Percentiles rank a stretch among this genome's conserved stretches.
phyloP scores from a whole-genome alignment of 768 basidiomycete species.

The Tephrocybe rancida region DNA sequence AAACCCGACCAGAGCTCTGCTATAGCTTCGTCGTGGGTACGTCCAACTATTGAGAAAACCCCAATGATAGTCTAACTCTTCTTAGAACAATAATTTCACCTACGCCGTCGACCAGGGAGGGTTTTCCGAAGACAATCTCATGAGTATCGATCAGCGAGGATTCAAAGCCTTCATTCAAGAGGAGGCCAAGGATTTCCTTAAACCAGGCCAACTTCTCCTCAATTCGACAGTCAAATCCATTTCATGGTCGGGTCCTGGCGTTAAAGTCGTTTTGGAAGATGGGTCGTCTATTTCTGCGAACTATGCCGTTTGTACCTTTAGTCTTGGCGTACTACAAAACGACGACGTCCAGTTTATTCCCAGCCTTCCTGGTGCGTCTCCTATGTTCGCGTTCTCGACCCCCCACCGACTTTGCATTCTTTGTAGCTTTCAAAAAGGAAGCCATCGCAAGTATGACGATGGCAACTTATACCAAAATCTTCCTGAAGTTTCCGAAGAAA shows the following conservation, averaged over 20 bases:
- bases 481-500: conserved; percentile 60
- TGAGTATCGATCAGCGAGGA: conserved; percentile 64
- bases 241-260: conserved; percentile 44
- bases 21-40: conserved; percentile 66
- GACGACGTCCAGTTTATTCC: conserved; percentile 61
- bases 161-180: conserved; percentile 58
- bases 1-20: conserved; percentile 66
- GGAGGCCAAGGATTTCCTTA: conserved; percentile 59
- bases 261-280: conserved; percentile 46
- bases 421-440: conserved; percentile 54
- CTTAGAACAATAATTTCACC: conserved; percentile 66
- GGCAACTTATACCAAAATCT: conserved; percentile 73
- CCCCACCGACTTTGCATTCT: background rate
- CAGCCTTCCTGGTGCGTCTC: conserved; percentile 41
- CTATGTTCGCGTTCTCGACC: background rate
- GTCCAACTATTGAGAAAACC: conserved; percentile 1
- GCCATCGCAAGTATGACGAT: conserved; percentile 65
- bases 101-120: conserved; percentile 53
- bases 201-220: conserved; percentile 45
- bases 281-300: conserved; percentile 50
- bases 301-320: conserved; percentile 69
- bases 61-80: background rate
- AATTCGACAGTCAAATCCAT: conserved; percentile 54
- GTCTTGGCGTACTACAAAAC: conserved; percentile 69
- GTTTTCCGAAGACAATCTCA: conserved; percentile 54